Percentiles rank a stretch among this genome's conserved stretches.
Conservation (phyloP, 106 monocot species). For the Allium cepa region DNA sequence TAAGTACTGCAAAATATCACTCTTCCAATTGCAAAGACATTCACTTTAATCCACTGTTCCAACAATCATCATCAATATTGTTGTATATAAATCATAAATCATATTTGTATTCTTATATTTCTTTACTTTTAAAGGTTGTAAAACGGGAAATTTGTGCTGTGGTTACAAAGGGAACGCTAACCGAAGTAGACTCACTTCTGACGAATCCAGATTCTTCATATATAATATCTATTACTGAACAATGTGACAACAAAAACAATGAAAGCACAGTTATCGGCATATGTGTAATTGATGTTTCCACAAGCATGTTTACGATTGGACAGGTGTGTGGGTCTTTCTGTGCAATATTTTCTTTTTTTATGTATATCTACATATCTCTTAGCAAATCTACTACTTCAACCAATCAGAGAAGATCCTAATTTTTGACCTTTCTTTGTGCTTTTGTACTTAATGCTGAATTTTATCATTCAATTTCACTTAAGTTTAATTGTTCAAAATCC, state of each 20-base stretch:
- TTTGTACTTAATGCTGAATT: too few relatives aligned
- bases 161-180: conserved; percentile 88
- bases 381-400: too few relatives aligned
- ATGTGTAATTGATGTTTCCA: conserved; percentile 92
- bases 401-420: too few relatives aligned
- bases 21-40: not conserved
- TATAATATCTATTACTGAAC: conserved; percentile 78
- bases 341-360: not conserved
- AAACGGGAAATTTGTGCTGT: conserved; percentile 98
- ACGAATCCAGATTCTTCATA: conserved; percentile 75
- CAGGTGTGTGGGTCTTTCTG: conserved; percentile 46
- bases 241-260: conserved; percentile 25
- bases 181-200: conserved; percentile 66
- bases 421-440: too few relatives aligned
- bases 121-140: conserved; percentile 64
- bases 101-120: not conserved
- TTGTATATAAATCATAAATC: not conserved
- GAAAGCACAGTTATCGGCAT: conserved; percentile 24
- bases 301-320: conserved; percentile 86
- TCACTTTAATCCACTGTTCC: not conserved
- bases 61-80: not conserved
- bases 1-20: not conserved
- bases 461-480: too few relatives aligned
- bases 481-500: too few relatives aligned
- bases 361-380: not conserved